A percentile compares a stretch with the other conserved stretches of the same genome.
These are phyloP conservation scores for Exophiala calicioides DNA, from an alignment of 2,329 filamentous ascomycete genomes.

Conservation along the genomic window DNA sequence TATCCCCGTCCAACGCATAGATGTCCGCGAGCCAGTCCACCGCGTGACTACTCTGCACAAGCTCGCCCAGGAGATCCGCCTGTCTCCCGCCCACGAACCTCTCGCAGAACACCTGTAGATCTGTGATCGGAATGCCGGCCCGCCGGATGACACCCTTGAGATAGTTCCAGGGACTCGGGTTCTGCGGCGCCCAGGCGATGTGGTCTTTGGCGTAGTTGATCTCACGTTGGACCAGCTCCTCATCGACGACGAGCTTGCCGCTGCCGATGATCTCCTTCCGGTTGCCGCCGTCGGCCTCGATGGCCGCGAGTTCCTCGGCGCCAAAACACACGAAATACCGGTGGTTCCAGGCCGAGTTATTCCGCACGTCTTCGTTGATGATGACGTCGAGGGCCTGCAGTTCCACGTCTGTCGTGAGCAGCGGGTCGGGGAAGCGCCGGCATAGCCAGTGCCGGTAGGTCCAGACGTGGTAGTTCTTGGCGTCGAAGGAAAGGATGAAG, in stretches of 20 bases:
- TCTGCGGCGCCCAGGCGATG: constrained; percentile 81
- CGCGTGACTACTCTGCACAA: constrained; percentile 62
- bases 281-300: constrained; percentile 41
- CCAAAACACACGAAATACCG: constrained; percentile 89
- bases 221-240: constrained; percentile 70
- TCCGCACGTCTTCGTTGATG: constrained; percentile 78
- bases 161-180: constrained; percentile 94
- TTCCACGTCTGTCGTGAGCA: constrained; percentile 54
- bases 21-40: constrained; percentile 53
- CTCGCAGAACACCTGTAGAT: constrained; percentile 56
- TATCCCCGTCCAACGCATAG: constrained; percentile 42
- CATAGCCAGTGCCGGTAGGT: constrained; percentile 83
- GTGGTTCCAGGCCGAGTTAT: constrained; percentile 98
- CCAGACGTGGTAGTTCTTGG: constrained; percentile 99
- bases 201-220: constrained; percentile 71
- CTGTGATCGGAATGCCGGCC: constrained; percentile 53
- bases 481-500: constrained; percentile 78
- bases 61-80: constrained; percentile 21
- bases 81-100: constrained; percentile 46
- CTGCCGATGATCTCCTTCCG: constrained; percentile 19
- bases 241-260: constrained; percentile 51
- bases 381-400: constrained; percentile 70
- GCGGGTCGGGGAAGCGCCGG: constrained; percentile 52
- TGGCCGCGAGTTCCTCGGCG: constrained; percentile 44
- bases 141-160: constrained; percentile 73